Conservation (phyloP, 169 alveolate genomes). For the Plasmodium gallinaceum region DNA sequence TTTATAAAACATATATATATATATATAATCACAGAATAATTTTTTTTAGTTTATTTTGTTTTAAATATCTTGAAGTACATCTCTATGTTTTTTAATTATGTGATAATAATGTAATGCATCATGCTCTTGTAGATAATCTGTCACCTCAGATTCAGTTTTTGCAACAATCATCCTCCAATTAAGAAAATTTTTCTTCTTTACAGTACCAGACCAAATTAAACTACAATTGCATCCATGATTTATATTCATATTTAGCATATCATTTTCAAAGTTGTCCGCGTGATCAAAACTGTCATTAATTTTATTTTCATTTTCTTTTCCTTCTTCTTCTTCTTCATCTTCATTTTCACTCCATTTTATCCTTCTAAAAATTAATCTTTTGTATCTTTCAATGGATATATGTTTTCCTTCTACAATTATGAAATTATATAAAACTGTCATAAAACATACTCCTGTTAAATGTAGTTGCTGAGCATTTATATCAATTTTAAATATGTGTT, state of each 20-base stretch:
- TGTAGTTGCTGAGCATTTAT: conserved; percentile 93
- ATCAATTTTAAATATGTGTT: conserved; percentile 86
- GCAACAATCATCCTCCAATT: conserved; percentile 83
- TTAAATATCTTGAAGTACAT: conserved; percentile 30
- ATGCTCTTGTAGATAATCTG: conserved; percentile 42
- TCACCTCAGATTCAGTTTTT: conserved; percentile 62
- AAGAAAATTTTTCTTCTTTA: conserved; percentile 81
- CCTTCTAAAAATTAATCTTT: conserved; percentile 83
- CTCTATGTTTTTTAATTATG: conserved; percentile 45
- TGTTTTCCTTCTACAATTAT: conserved; percentile 79
- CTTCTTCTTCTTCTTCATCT: conserved; percentile 33
- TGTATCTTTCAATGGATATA: conserved; percentile 83
- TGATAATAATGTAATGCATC: conserved; percentile 69
- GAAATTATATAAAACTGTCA: conserved; percentile 71
- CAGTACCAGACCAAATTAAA: conserved; percentile 87
- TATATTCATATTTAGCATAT: neutral
- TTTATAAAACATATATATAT: neutral
- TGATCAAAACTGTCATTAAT: conserved; percentile 1
- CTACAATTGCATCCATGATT: conserved; percentile 81
- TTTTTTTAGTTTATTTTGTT: neutral
- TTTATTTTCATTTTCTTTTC: conserved; percentile 9
- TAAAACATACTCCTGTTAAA: conserved; percentile 91
- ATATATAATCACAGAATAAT: neutral
- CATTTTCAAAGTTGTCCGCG: conserved; percentile 52
- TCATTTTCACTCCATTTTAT: conserved; percentile 86